These are phyloP conservation scores for Laburnicola sp. DNA, from an alignment of 2,329 filamentous ascomycete genomes.

Conservation along the genomic window DNA sequence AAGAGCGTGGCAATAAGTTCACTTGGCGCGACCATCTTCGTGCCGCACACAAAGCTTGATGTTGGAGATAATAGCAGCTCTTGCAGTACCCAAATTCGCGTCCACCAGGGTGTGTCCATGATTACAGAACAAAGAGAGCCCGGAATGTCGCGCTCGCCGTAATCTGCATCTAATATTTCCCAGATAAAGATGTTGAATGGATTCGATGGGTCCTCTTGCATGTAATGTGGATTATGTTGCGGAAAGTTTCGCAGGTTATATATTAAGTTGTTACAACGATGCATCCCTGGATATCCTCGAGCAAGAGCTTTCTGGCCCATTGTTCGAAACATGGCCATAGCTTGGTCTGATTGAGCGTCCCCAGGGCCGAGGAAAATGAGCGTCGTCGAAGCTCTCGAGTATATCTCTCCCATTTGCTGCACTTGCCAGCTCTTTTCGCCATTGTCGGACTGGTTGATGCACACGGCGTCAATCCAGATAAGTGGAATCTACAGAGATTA, in stretches of 20 bases:
- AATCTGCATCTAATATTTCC: neutral
- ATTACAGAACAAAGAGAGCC: neutral
- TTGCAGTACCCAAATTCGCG: neutral
- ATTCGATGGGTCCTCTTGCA: neutral
- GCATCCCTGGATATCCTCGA: neutral
- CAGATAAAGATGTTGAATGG: neutral
- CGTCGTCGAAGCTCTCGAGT: neutral
- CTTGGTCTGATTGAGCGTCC: neutral
- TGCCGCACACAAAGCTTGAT: neutral
- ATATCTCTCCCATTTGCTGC: neutral
- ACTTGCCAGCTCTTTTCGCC: slow-evolving; percentile 1
- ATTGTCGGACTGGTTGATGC: slow-evolving; percentile 1
- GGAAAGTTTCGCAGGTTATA: neutral
- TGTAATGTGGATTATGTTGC: neutral
- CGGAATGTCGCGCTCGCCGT: neutral
- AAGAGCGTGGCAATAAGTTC: no score
- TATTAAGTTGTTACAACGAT: neutral
- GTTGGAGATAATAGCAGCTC: neutral
- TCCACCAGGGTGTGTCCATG: neutral
- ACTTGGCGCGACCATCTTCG: no score
- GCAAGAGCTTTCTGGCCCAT: neutral
- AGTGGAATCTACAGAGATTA: neutral
- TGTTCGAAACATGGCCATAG: neutral
- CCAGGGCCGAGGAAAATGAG: neutral
- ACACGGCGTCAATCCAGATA: slow-evolving; percentile 2